Base-by-base conservation (phyloP, 768 basidiomycete species). In the Strobilomyces dryophilus region DNA sequence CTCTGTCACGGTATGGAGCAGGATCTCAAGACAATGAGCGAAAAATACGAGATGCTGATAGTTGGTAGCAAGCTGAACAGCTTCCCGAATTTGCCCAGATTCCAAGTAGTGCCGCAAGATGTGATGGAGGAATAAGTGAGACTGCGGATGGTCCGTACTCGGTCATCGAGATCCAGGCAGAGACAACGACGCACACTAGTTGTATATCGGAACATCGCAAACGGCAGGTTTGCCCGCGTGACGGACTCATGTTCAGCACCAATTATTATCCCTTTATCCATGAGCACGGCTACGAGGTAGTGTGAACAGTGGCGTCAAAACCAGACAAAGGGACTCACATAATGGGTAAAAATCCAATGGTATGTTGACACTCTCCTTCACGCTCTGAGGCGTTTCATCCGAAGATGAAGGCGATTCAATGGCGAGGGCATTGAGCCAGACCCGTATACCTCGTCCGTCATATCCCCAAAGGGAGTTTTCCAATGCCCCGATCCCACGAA, bases 401-500 rank as follows among this genome's bases (percentile, higher is more conserved):
- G 69, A 62, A 46, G 66, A 70, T 54, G 71, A 71, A 18, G 73
- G 76, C 52, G 75, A 74, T 66, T 98, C 95, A 51, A 99, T 91
- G 1, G 92, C 83, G 46, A 99, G 76, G 5, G 95, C 95, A 66
- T 98, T 95, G 24, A 99, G 74, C 97, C 97, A 99, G 15, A 98
- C 85, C 29, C 93, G 76, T 61, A 99, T 87, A 10, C 83, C 83
- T 54, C 82, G 78, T 3, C 94, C 95, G 58, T 98, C 95, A 68
- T 92, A 99, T 1, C 87, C 95, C 95, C 95, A 99, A 20, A 99
- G 75, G 7, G 95, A 98, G 71, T 99, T 99, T 66, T 98, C 95
- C 44, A 99, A 73, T 2, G 91, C 83, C 7, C 87, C 90, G 37
- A 99, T 92, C 2, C 95, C 95, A 36, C 89, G 83, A 40, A 99